Base-by-base conservation (phyloP, 2,329 filamentous ascomycete genomes). In the Graphilbum fragrans region DNA sequence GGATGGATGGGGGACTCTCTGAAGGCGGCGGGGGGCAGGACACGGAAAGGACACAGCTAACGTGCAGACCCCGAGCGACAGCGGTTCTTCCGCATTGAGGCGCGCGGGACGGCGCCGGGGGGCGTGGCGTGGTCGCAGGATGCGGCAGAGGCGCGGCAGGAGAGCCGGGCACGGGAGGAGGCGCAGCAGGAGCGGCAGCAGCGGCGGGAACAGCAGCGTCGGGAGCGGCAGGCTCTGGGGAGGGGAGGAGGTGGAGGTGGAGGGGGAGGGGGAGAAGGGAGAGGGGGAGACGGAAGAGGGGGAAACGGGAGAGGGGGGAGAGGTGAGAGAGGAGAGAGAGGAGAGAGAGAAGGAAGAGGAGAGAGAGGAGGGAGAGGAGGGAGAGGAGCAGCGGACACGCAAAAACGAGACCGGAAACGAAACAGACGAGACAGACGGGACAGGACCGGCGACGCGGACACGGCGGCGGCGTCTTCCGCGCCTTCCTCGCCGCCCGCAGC, bases 51-150 rank as follows among this genome's bases (percentile, higher is more conserved):
- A 35, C 9, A 17, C 7, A 23, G 23, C 35, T 18, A 21, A 34
- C 35, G 8, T 16, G 4, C 41, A 75, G 73, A 77, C 46, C 42
- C 59, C 14, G 65, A 67, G 35, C 80, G 72, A 55, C 68, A 67
- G 21, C 78, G 74, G 49, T 84, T 82, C 51, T 84, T 82, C 57
- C 78, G 75, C 49, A 70, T 82, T 35, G 72, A 80, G 53, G 64
- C 70, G 6, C 38, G 36, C 1, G 72, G 71, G 2, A 51, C 49
- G 11, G 73, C 73, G 1, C 67, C 74, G 1, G 48, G 61, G 2
- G 58, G 56, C 8, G 63, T 70, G 0, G 58, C 65, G 16, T 82
- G 77, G 61, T 75, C 77, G 9, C 59, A 65, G n/a, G 63, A 72
- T 36, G 66, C 67, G 7, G 71, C 81, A 39, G 78, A 74, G 56